Evolutionary conservation across 495 filamentous ascomycete species (phyloP).

Genomic region (Penicillium subrubescens): DNA sequence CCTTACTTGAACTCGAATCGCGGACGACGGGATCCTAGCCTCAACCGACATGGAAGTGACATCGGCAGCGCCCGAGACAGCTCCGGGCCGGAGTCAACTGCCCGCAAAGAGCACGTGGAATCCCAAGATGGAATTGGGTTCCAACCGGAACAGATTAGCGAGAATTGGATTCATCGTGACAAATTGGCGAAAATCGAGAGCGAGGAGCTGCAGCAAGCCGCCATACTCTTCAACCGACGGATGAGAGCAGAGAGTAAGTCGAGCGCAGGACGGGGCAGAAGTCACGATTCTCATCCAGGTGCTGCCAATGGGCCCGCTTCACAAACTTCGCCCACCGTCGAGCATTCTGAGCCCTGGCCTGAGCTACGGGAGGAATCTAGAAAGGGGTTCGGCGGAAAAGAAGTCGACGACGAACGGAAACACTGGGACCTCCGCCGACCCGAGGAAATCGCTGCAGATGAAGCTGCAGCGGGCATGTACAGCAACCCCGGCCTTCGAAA

Average conservation of each 20-base stretch:
- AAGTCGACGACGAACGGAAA: conserved; percentile 33
- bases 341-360: conserved; percentile 44
- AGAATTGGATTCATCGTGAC: conserved; percentile 92
- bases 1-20: conserved; percentile 28
- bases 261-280: conserved; percentile 53
- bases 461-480: conserved; percentile 45
- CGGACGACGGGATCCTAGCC: conserved; percentile 52
- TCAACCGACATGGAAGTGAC: conserved; percentile 52
- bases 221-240: conserved; percentile 66
- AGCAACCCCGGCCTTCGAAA: conserved; percentile 47
- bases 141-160: conserved; percentile 29
- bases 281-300: conserved; percentile 49
- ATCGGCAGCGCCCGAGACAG: conserved; percentile 59
- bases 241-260: conserved; percentile 62
- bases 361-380: conserved; percentile 41
- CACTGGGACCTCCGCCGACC: conserved; percentile 76
- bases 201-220: conserved; percentile 86
- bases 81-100: conserved; percentile 44
- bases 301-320: conserved; percentile 30
- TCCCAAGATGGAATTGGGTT: conserved; percentile 16
- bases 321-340: conserved; percentile 35
- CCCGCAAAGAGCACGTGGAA: conserved; percentile 29
- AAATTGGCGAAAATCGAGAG: conserved; percentile 93
- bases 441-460: conserved; percentile 76
- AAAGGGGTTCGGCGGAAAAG: conserved; percentile 41